These are phyloP conservation scores for Coemansia sp. DNA, from an alignment of 192 early-diverging fungal genomes.

Conservation along the genomic window DNA sequence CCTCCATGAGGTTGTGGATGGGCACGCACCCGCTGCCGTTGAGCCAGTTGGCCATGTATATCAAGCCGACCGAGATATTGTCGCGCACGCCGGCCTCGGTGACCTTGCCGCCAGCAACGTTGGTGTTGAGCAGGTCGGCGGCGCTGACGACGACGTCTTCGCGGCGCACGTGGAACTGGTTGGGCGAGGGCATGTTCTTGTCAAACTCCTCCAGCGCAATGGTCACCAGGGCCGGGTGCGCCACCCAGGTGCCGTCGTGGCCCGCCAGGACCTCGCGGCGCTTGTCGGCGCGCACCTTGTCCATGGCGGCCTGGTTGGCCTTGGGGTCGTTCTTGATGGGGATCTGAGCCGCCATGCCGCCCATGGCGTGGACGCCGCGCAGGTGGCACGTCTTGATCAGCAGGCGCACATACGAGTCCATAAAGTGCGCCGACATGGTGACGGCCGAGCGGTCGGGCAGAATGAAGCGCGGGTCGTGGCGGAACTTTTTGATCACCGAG, in stretches of 20 bases:
- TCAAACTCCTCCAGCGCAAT: constrained; percentile 88
- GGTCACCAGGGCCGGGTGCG: constrained; percentile 93
- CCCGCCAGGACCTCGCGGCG: constrained; percentile 92
- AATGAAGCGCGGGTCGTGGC: constrained; percentile 79
- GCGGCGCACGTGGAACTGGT: constrained; percentile 91
- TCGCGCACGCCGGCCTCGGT: constrained; percentile 88
- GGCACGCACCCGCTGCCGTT: constrained; percentile 93
- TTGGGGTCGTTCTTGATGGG: constrained; percentile 92
- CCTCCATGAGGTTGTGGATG: constrained; percentile 98
- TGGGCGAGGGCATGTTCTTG: constrained; percentile 92
- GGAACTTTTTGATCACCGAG: constrained; percentile 96
- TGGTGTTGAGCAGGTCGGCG: constrained; percentile 78
- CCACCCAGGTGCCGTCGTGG: constrained; percentile 96
- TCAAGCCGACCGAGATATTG: constrained; percentile 89
- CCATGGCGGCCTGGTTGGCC: constrained; percentile 88
- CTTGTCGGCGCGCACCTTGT: constrained; percentile 95
- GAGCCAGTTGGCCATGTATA: constrained; percentile 97
- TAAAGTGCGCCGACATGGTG: constrained; percentile 94
- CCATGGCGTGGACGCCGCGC: constrained; percentile 99
- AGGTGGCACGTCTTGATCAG: constrained; percentile 98
- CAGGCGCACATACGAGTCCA: constrained; percentile 96
- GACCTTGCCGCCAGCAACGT: constrained; percentile 69
- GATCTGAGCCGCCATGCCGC: constrained; percentile 98
- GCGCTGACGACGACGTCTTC: constrained; percentile 86
- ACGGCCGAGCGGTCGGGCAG: constrained; percentile 90